Base-by-base conservation (phyloP, 169 alveolate genomes). In the Cryptosporidium ryanae region DNA sequence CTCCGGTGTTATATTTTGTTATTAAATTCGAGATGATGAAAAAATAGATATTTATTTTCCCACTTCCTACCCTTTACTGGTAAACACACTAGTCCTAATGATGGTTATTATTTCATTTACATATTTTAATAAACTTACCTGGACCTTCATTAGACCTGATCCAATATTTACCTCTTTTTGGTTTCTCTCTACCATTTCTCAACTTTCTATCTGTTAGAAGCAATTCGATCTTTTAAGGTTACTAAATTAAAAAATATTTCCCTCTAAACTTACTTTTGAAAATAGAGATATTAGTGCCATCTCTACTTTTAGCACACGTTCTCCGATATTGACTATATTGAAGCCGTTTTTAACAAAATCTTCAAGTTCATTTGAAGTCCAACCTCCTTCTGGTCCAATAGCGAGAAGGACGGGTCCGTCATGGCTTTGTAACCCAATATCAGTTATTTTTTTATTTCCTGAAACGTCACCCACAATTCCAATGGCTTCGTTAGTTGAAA, bases 381-480 rank as follows among this genome's bases (percentile, higher is more conserved):
- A 92, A 17, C 95, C 95, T 27, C 95, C 94, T 61, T 92, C 95
- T 10, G 95, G 95, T 2, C 95, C 95, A 13, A 92, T 91, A 23
- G 94, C 94, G 34, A 92, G 91, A 63, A 92, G 44, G 48, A 91
- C 87, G 18, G 95, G 91, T 15, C 95, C 95, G 43, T 7, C 2
- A 38, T 76, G 87, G 0, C 49, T 76, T 61, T 76, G 87, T 43
- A 76, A 29, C 17, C 87, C 87, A 32, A 76, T 38, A 5, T 76
- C 87, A 3, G 64, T 38, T 44, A 76, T 61, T 34, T 44, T 61
- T 6, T 31, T 76, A 31, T 54, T 70, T 13, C 87, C 71, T 10
- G 31, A 6, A 2, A 59, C 44, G 21, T 76, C 87, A 32, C 76
- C 87, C n/a, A 76, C 71, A 38, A 76, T 76, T 38, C 87, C 87